Base-by-base conservation (phyloP, 2,329 filamentous ascomycete genomes). In the Colletotrichum gloeosporioides region DNA sequence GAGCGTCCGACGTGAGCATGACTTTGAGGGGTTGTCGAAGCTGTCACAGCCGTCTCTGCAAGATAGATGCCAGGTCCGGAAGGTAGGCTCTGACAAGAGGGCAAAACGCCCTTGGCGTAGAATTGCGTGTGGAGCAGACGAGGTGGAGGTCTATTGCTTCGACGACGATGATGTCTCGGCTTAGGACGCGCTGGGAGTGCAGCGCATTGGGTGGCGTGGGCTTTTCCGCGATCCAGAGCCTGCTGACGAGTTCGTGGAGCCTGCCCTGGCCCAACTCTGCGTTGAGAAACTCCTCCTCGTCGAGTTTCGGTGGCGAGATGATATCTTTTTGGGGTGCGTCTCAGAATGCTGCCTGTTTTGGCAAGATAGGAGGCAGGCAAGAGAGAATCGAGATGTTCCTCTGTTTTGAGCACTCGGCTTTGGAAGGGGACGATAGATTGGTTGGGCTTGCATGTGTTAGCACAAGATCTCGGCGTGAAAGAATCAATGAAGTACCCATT, bases 381-480 rank as follows among this genome's bases (percentile, higher is more conserved):
- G 0, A 44, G 18, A 1, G 18, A 10, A n/a, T 44, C 18, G 10
- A 44, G 18, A 44, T 0, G 0, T 10, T 44, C 0, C 18, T 44
- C 18, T 44, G 4, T n/a, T n/a, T 44, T 44, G 39, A n/a, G 18
- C 18, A 44, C n/a, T 44, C 18, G 39, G 1, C 1, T 44, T 10
- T n/a, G 18, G 8, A n/a, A 44, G 39, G 39, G 39, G 0, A 44
- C 3, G 39, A 44, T 10, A 0, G 18, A n/a, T n/a, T 44, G 8
- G 18, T n/a, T n/a, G 39, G 39, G 39, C 18, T 44, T 44, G 39
- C 39, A n/a, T 44, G 8, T 10, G 18, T 44, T 3, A 44, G 18
- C 18, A 3, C 6, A 44, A 0, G 9, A 44, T 44, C 39, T n/a
- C 6, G 5, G 9, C 3, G 18, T 10, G 18, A 44, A 3, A 44